Evolutionary conservation across 768 basidiomycete genomes (phyloP).

Genomic region (Saitozyma sp.): DNA sequence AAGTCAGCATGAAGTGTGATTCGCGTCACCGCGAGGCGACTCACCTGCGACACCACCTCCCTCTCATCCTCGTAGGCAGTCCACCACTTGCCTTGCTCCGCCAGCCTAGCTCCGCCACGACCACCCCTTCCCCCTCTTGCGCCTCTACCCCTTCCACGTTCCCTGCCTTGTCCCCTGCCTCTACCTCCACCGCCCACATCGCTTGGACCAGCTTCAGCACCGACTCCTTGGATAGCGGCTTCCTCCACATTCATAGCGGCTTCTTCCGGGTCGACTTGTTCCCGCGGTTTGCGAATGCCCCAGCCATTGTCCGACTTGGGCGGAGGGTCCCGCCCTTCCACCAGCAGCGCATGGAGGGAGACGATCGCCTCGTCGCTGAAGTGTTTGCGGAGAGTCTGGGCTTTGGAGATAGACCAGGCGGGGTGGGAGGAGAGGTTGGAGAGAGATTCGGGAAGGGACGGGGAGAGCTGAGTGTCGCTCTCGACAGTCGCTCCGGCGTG

Average conservation of each 20-base stretch:
- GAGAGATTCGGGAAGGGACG: slow-evolving; percentile 39
- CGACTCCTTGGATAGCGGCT: slow-evolving; percentile 28
- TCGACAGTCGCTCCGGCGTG: background rate
- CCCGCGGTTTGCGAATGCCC: slow-evolving; percentile 51
- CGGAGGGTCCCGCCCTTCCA: slow-evolving; percentile 79
- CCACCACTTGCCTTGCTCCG: slow-evolving; percentile 28
- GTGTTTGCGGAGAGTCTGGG: slow-evolving; percentile 61
- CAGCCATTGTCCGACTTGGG: slow-evolving; percentile 73
- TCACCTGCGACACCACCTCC: slow-evolving; percentile 77
- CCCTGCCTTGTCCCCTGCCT: slow-evolving; percentile 41
- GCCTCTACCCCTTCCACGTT: slow-evolving; percentile 35
- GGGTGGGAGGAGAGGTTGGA: slow-evolving; percentile 22
- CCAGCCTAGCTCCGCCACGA: slow-evolving; percentile 29
- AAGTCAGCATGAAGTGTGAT: no score
- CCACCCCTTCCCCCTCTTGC: slow-evolving; percentile 36
- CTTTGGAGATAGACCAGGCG: slow-evolving; percentile 32
- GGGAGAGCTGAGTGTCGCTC: background rate
- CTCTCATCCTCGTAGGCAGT: slow-evolving; percentile 63
- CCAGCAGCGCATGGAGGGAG: slow-evolving; percentile 69
- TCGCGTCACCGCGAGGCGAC: slow-evolving; percentile 26
- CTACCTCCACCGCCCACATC: slow-evolving; percentile 41
- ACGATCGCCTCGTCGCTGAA: slow-evolving; percentile 64
- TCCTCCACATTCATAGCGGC: slow-evolving; percentile 38
- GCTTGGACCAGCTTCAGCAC: slow-evolving; percentile 1
- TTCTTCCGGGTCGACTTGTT: slow-evolving; percentile 32